Evolutionary conservation across 2,329 filamentous ascomycete species (phyloP).

Genomic region (Pseudomassariella vexata): DNA sequence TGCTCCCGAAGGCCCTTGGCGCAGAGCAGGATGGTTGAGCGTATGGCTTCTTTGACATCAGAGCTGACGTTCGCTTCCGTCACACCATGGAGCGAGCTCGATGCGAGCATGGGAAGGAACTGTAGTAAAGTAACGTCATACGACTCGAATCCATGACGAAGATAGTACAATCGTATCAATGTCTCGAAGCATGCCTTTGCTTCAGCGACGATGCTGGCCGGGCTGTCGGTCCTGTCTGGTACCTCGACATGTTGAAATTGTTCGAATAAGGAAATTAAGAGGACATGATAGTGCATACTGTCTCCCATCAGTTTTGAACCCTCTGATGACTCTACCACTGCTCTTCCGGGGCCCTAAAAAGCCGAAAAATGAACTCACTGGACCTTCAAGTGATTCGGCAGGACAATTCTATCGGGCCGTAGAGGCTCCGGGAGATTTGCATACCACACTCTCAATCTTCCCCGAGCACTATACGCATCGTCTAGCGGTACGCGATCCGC

Average conservation of each 20-base stretch:
- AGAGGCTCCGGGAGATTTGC: conserved; percentile 17
- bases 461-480: conserved; percentile 14
- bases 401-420: conserved; percentile 20
- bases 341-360: no score
- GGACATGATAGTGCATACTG: conserved; percentile 30
- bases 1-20: conserved; percentile 20
- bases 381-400: conserved; percentile 28
- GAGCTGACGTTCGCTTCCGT: conserved; percentile 6
- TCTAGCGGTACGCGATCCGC: conserved; percentile 11
- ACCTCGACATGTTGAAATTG: conserved; percentile 12
- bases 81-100: conserved; percentile 12
- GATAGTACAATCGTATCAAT: conserved; percentile 23
- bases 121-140: conserved; percentile 14
- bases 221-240: conserved; percentile 6
- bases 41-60: conserved; percentile 9
- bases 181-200: conserved; percentile 19
- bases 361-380: conserved; percentile 23
- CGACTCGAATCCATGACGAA: conserved; percentile 22
- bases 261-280: conserved; percentile 26
- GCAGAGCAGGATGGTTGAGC: conserved; percentile 18
- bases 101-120: conserved; percentile 15
- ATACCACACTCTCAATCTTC: conserved; percentile 22
- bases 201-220: conserved; percentile 10
- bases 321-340: background rate
- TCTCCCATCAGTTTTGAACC: no score